Evolutionary conservation across 2,329 filamentous ascomycete genomes (phyloP).

Genomic region (Aspergillus brasiliensis): DNA sequence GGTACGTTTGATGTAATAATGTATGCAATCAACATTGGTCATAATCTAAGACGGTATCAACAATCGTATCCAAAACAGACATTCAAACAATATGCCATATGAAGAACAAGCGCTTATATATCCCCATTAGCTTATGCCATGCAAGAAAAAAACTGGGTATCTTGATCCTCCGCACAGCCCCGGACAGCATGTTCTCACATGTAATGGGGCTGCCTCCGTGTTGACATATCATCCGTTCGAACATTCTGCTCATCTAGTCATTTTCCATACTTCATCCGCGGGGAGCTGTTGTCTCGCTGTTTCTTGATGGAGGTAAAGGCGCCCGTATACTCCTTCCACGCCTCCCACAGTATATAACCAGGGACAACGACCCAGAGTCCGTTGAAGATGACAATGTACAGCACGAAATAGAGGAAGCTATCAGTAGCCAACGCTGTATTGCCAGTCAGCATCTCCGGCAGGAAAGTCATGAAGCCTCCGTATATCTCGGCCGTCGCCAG

Average conservation of each 20-base stretch:
- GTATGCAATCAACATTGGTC: too few species aligned
- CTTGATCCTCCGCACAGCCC: not conserved
- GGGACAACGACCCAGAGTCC: slow-evolving; percentile 64
- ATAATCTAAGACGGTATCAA: too few species aligned
- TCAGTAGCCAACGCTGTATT: slow-evolving; percentile 59
- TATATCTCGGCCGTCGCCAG: slow-evolving; percentile 67
- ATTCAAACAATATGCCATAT: too few species aligned
- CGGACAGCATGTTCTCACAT: not conserved
- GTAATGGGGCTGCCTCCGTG: not conserved
- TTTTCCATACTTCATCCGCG: not conserved
- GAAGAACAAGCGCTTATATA: too few species aligned
- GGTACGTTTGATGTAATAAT: too few species aligned
- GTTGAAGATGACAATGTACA: slow-evolving; percentile 68
- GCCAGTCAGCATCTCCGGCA: slow-evolving; percentile 65
- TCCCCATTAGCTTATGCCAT: too few species aligned
- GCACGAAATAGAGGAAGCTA: slow-evolving; percentile 64
- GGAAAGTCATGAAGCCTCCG: slow-evolving; percentile 66
- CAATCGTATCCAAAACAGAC: too few species aligned
- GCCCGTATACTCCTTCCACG: slow-evolving; percentile 47
- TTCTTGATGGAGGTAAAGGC: slow-evolving; percentile 31
- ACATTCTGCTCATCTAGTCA: not conserved
- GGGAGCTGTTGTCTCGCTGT: not conserved
- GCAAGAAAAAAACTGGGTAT: too few species aligned
- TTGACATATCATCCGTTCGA: not conserved
- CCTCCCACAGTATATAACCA: slow-evolving; percentile 58